Percentiles rank a stretch among this genome's conserved stretches.
Conservation (phyloP, 345 rosid species). For the Tarenaya hassleriana region DNA sequence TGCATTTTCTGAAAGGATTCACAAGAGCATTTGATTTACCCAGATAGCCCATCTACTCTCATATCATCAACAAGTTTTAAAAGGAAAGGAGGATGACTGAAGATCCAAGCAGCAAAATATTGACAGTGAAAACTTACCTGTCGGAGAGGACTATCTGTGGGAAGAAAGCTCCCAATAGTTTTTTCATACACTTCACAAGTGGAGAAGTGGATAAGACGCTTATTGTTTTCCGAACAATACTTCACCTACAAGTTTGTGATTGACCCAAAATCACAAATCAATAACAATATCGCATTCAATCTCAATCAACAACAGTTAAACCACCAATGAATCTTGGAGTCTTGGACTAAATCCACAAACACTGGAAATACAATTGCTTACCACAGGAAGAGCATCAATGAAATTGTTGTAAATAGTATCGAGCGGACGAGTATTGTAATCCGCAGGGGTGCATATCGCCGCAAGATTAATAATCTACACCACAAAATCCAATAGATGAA, state of each 20-base stretch:
- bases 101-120: conserved; percentile 23
- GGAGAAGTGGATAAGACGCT: conserved; percentile 96
- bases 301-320: neutral
- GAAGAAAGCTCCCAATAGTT: conserved; percentile 90
- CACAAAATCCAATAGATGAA: conserved; percentile 1
- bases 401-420: conserved; percentile 97
- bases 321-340: too few relatives aligned
- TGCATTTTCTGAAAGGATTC: too few relatives aligned
- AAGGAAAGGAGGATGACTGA: conserved; percentile 15
- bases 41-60: too few relatives aligned
- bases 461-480: conserved; percentile 80
- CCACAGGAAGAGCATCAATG: conserved; percentile 97
- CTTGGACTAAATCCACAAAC: neutral
- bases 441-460: too few relatives aligned
- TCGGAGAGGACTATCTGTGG: conserved; percentile 86
- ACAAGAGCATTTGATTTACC: too few relatives aligned
- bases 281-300: neutral
- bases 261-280: conserved; percentile 8
- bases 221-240: conserved; percentile 93
- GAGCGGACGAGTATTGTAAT: conserved; percentile 94
- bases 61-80: neutral
- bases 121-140: conserved; percentile 52
- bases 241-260: conserved; percentile 64
- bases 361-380: conserved; percentile 27
- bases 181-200: conserved; percentile 99